phyloP scores from a whole-genome alignment of 2,329 filamentous ascomycete species.

The Allantophomopsis cytisporea region DNA sequence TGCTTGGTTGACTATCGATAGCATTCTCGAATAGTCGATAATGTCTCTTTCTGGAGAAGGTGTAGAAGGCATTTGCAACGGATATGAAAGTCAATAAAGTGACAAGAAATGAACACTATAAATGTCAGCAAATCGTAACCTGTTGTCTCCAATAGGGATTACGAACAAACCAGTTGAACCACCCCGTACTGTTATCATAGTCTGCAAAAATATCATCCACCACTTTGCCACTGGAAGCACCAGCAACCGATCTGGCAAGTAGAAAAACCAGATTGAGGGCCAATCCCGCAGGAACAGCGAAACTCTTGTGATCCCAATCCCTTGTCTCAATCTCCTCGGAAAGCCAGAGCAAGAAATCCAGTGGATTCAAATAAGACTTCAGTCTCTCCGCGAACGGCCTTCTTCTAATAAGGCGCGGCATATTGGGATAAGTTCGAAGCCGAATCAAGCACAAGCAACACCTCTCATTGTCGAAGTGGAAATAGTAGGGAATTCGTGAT shows the following conservation, averaged over 20 bases:
- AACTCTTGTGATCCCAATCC: conserved; percentile 75
- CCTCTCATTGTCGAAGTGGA: too few relatives aligned
- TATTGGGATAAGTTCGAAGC: conserved; percentile 16
- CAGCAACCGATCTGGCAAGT: conserved; percentile 67
- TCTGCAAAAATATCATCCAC: conserved; percentile 81
- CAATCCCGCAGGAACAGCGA: conserved; percentile 64
- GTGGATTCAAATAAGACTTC: conserved; percentile 66
- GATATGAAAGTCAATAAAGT: conserved; percentile 55
- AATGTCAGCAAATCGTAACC: too few relatives aligned
- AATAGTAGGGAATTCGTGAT: too few relatives aligned
- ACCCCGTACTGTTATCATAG: conserved; percentile 41
- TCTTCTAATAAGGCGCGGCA: conserved; percentile 74
- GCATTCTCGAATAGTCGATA: conserved; percentile 86
- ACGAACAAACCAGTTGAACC: conserved; percentile 45
- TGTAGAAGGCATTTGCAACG: conserved; percentile 66
- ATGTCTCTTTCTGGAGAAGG: conserved; percentile 66
- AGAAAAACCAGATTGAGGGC: conserved; percentile 69
- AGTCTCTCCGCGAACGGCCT: conserved; percentile 71
- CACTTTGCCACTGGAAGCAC: conserved; percentile 27
- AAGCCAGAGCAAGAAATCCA: conserved; percentile 81
- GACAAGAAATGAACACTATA: conserved; percentile 55
- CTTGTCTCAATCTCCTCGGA: conserved; percentile 87
- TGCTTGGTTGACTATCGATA: conserved; percentile 62
- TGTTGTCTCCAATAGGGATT: conserved; percentile 3
- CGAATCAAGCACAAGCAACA: too few relatives aligned